Conservation (phyloP, 495 filamentous ascomycete species). For the Penicillium dipodomyicola region DNA sequence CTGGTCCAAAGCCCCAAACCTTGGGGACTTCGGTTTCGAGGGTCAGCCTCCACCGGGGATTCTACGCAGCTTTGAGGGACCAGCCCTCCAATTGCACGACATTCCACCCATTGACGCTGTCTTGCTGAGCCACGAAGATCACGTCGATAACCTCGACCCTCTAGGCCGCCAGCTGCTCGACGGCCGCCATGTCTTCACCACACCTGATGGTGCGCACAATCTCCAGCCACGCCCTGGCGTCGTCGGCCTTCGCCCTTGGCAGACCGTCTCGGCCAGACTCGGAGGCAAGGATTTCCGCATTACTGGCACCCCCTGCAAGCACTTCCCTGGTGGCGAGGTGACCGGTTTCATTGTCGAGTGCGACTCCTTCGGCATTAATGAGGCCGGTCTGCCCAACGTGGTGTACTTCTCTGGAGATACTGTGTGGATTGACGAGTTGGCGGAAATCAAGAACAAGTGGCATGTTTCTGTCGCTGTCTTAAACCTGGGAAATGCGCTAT, state of each 20-base stretch:
- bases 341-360: slow-evolving; percentile 47
- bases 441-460: slow-evolving; percentile 19
- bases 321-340: slow-evolving; percentile 48
- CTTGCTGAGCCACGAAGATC: slow-evolving; percentile 55
- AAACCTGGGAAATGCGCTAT: slow-evolving; percentile 33
- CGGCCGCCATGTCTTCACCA: slow-evolving; percentile 51
- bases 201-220: slow-evolving; percentile 44
- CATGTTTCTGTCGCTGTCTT: slow-evolving; percentile 28
- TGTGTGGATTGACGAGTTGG: slow-evolving; percentile 49
- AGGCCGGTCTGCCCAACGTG: slow-evolving; percentile 45
- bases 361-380: slow-evolving; percentile 38
- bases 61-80: slow-evolving; percentile 16
- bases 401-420: slow-evolving; percentile 58
- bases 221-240: slow-evolving; percentile 44
- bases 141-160: slow-evolving; percentile 53
- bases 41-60: slow-evolving; percentile 5
- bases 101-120: slow-evolving; percentile 52
- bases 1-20: slow-evolving; percentile 26
- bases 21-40: slow-evolving; percentile 14
- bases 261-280: slow-evolving; percentile 22
- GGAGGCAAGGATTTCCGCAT: slow-evolving; percentile 29
- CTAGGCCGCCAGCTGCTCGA: slow-evolving; percentile 42
- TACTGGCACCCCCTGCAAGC: slow-evolving; percentile 45
- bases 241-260: slow-evolving; percentile 35
- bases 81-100: slow-evolving; percentile 36